Percentiles rank a stretch among this genome's conserved stretches.
phyloP scores from a whole-genome alignment of 352 stramenopile species.

The Pythium rishiriense region DNA sequence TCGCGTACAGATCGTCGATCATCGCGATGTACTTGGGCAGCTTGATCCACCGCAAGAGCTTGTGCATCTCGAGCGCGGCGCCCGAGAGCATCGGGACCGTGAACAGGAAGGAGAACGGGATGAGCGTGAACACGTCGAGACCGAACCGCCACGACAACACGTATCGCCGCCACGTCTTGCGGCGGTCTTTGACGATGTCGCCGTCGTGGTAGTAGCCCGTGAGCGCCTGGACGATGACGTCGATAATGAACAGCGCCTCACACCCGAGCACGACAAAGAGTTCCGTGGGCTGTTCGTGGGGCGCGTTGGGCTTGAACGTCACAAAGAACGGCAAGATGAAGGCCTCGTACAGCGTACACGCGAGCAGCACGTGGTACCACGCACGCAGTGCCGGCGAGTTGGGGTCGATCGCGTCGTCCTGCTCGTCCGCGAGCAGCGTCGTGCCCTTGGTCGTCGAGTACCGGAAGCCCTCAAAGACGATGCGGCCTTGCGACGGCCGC shows the following conservation, averaged over 20 bases:
- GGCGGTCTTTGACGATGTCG: conserved; percentile 52
- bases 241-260: conserved; percentile 53
- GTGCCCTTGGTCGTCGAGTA: conserved; percentile 15
- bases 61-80: conserved; percentile 38
- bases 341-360: conserved; percentile 48
- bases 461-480: conserved; percentile 21
- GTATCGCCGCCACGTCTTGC: conserved; percentile 45
- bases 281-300: conserved; percentile 16
- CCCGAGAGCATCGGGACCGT: conserved; percentile 13
- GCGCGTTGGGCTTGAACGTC: conserved; percentile 38
- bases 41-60: conserved; percentile 41
- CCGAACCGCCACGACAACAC: conserved; percentile 46
- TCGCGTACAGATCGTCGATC: conserved; percentile 65
- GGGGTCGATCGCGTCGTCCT: conserved; percentile 51
- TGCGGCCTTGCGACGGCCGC: conserved; percentile 2
- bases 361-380: conserved; percentile 62
- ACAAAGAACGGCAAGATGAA: conserved; percentile 60
- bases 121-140: conserved; percentile 49
- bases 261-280: conserved; percentile 30
- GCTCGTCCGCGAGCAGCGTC: conserved; percentile 25
- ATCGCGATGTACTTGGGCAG: conserved; percentile 47
- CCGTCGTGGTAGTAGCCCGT: conserved; percentile 62
- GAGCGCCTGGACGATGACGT: conserved; percentile 58
- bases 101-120: conserved; percentile 37
- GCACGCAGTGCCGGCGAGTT: conserved; percentile 38